phyloP scores from a whole-genome alignment of 768 basidiomycete species.

The Hygrophorus pudorinus region DNA sequence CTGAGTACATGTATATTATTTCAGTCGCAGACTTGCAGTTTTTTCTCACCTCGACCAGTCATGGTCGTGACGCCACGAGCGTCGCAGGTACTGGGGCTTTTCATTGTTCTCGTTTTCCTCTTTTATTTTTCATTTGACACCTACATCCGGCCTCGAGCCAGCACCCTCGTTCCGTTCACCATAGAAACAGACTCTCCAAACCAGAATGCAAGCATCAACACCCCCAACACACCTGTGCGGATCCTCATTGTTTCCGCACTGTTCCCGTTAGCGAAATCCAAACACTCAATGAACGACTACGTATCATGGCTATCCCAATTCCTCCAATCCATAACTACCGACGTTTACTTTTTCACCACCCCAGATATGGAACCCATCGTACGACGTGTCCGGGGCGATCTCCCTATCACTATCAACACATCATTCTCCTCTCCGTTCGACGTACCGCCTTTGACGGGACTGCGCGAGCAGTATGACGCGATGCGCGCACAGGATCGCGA shows the following conservation, averaged over 20 bases:
- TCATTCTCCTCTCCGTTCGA: slow-evolving; percentile 35
- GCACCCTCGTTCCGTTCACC: neutral
- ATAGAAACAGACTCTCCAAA: too few relatives aligned
- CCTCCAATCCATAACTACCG: slow-evolving; percentile 31
- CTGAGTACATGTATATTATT: too few relatives aligned
- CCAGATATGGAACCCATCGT: slow-evolving; percentile 26
- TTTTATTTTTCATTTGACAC: too few relatives aligned
- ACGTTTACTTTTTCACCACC: slow-evolving; percentile 46
- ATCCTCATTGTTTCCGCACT: slow-evolving; percentile 47
- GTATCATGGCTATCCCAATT: slow-evolving; percentile 27
- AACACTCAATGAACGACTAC: slow-evolving; percentile 38
- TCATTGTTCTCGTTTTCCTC: too few relatives aligned
- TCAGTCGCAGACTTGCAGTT: too few relatives aligned
- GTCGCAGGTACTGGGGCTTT: too few relatives aligned
- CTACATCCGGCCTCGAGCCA: neutral
- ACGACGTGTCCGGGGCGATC: slow-evolving; percentile 19
- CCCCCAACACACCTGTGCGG: too few relatives aligned
- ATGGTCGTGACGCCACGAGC: too few relatives aligned
- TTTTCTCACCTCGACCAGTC: too few relatives aligned
- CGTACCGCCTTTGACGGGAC: slow-evolving; percentile 31
- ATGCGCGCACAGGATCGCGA: slow-evolving; percentile 43
- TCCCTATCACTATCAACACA: slow-evolving; percentile 34
- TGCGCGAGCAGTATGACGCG: slow-evolving; percentile 23
- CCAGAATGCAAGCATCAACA: too few relatives aligned
- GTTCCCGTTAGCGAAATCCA: slow-evolving; percentile 40